phyloP scores from a whole-genome alignment of 805 yeast genomes.

The Candida quercuum region DNA sequence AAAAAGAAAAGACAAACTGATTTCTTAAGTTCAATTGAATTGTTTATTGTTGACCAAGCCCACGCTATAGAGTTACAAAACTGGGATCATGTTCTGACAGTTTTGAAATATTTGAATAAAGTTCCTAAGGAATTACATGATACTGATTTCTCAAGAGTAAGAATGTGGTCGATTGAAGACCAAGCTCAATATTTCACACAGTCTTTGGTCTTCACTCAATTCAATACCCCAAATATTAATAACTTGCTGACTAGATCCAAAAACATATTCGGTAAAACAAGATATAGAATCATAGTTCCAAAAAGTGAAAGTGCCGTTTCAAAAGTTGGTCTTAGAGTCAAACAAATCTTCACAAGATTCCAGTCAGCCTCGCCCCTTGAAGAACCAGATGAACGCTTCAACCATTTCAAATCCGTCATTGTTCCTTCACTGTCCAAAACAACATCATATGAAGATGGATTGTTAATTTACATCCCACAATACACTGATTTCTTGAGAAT shows the following conservation, averaged over 20 bases:
- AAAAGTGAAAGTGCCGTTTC: constrained; percentile 52
- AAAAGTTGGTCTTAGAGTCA: constrained; percentile 59
- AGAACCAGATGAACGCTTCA: constrained; percentile 82
- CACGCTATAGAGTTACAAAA: constrained; percentile 89
- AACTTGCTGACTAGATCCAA: constrained; percentile 45
- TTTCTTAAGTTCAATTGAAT: constrained; percentile 84
- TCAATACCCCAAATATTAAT: constrained; percentile 75
- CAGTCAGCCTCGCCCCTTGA: constrained; percentile 46
- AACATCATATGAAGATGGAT: constrained; percentile 64
- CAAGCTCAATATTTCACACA: constrained; percentile 72
- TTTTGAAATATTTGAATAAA: constrained; percentile 64
- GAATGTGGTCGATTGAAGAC: constrained; percentile 91
- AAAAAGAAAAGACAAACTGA: constrained; percentile 62
- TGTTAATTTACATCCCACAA: constrained; percentile 75
- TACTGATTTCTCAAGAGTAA: constrained; percentile 85
- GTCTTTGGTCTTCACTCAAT: constrained; percentile 70
- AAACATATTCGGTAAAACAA: constrained; percentile 57
- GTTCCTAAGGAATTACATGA: constrained; percentile 77
- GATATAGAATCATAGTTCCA: constrained; percentile 43
- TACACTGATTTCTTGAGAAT: constrained; percentile 82
- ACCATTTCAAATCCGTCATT: constrained; percentile 66
- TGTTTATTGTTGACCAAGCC: constrained; percentile 74
- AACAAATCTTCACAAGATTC: constrained; percentile 69
- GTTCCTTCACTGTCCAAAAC: constrained; percentile 64
- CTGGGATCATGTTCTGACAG: constrained; percentile 74